These are phyloP conservation scores for Haberlea rhodopensis DNA, from an alignment of 257 asterid genomes.

Conservation along the genomic window DNA sequence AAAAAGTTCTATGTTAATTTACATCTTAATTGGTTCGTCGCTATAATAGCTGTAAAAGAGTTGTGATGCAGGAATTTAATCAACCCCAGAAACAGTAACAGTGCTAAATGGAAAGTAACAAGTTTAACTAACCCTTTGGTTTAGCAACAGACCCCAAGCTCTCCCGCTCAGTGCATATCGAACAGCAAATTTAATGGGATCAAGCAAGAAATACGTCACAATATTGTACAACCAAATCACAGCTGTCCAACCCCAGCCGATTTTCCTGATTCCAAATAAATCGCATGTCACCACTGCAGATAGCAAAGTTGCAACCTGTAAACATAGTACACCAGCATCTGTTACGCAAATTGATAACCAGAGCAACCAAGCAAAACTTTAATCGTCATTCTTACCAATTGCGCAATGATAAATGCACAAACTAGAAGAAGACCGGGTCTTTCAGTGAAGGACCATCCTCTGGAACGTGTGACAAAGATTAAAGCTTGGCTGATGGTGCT, in stretches of 20 bases:
- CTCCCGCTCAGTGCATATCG: slow-evolving; percentile 46
- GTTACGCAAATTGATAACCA: neutral
- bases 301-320: slow-evolving; percentile 53
- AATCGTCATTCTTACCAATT: slow-evolving; percentile 40
- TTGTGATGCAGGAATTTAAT: neutral
- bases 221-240: slow-evolving; percentile 52
- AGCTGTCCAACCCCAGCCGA: slow-evolving; percentile 51
- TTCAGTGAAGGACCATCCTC: slow-evolving; percentile 48
- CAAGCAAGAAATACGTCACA: slow-evolving; percentile 41
- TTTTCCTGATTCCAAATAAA: slow-evolving; percentile 37
- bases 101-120: neutral
- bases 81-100: neutral
- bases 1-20: neutral
- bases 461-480: slow-evolving; percentile 53
- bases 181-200: slow-evolving; percentile 47
- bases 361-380: neutral
- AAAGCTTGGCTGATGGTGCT: slow-evolving; percentile 62
- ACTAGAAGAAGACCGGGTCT: slow-evolving; percentile 63
- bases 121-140: slow-evolving; percentile 29
- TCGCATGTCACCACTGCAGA: slow-evolving; percentile 43
- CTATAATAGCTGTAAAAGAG: neutral
- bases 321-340: slow-evolving; percentile 1
- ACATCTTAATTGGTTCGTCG: neutral
- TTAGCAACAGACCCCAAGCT: slow-evolving; percentile 47
- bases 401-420: slow-evolving; percentile 56